Percentiles rank a stretch among this genome's conserved stretches.
These are phyloP conservation scores for Fusarium anthophilum DNA, from an alignment of 2,329 filamentous ascomycete genomes.

Conservation along the genomic window DNA sequence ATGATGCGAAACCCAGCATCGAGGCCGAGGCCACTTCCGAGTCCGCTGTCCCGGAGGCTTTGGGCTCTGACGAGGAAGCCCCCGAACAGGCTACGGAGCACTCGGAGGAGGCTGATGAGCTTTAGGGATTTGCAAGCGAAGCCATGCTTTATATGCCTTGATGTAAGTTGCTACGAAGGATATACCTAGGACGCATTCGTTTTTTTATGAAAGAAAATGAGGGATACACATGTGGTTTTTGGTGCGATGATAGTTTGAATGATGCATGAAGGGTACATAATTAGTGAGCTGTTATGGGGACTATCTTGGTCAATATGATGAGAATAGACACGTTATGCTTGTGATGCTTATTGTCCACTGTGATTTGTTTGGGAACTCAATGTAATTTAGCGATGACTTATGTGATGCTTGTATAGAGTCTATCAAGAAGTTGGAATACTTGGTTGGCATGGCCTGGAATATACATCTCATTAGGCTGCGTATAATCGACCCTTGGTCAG, in stretches of 20 bases:
- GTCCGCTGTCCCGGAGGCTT: neutral
- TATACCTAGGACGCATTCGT: slow-evolving; percentile 40
- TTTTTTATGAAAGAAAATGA: slow-evolving; percentile 39
- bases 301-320: slow-evolving; percentile 17
- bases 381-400: slow-evolving; percentile 7
- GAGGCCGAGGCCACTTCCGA: slow-evolving; percentile 2
- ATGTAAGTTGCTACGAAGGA: slow-evolving; percentile 42
- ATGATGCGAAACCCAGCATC: neutral
- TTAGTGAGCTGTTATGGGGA: slow-evolving; percentile 22
- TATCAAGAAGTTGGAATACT: neutral
- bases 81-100: neutral
- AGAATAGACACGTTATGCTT: slow-evolving; percentile 34
- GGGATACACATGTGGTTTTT: slow-evolving; percentile 21
- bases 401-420: neutral
- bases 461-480: slow-evolving; percentile 8
- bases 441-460: neutral
- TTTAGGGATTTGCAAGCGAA: slow-evolving; percentile 27
- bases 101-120: slow-evolving; percentile 17
- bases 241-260: slow-evolving; percentile 34
- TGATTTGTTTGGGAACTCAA: neutral
- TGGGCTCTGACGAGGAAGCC: neutral
- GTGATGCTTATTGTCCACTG: neutral
- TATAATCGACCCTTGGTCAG: neutral
- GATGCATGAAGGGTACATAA: slow-evolving; percentile 38
- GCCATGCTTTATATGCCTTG: slow-evolving; percentile 34